Evolutionary conservation across 2,329 filamentous ascomycete genomes (phyloP).

Genomic region (Epichloe festucae): DNA sequence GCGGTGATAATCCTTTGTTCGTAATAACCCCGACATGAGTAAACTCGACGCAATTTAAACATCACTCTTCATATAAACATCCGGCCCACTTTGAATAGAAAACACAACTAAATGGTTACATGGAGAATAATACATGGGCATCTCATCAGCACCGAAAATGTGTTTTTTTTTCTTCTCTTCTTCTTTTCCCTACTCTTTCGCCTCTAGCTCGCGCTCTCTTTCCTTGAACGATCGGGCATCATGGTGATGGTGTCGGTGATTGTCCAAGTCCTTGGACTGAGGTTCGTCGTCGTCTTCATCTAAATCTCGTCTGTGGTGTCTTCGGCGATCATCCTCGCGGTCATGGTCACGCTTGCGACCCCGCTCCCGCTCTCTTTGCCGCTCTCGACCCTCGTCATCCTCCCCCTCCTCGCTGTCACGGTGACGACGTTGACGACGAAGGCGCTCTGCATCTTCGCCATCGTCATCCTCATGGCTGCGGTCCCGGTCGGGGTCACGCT

Average conservation of each 20-base stretch:
- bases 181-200: neutral
- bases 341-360: constrained; percentile 3
- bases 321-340: constrained; percentile 10
- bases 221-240: constrained; percentile 12
- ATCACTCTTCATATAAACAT: neutral
- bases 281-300: constrained; percentile 12
- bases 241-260: constrained; percentile 6
- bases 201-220: constrained; percentile 7
- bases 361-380: neutral
- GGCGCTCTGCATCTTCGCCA: constrained; percentile 11
- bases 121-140: neutral
- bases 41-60: too few relatives aligned
- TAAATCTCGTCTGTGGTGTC: constrained; percentile 10
- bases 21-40: too few relatives aligned
- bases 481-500: constrained; percentile 1
- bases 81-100: neutral
- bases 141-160: neutral
- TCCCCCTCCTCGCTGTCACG: constrained; percentile 12
- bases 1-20: too few relatives aligned
- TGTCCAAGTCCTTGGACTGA: constrained; percentile 7
- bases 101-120: neutral
- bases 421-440: constrained; percentile 5
- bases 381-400: neutral
- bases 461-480: constrained; percentile 5
- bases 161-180: neutral